Evolutionary conservation across 2,329 filamentous ascomycete genomes (phyloP).

Genomic region (Stagonosporopsis vannaccii): DNA sequence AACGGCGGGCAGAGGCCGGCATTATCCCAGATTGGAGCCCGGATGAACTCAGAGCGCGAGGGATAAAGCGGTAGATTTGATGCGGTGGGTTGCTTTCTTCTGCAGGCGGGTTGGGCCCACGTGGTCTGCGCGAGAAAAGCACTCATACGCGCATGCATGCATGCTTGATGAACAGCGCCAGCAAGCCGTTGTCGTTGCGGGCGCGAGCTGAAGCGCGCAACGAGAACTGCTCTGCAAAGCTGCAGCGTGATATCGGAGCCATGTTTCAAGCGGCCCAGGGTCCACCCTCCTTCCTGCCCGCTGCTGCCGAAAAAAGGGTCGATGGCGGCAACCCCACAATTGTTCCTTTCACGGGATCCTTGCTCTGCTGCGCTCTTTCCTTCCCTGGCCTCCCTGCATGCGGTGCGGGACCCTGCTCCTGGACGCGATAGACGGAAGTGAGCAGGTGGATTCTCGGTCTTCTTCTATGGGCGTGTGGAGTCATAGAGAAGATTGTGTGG

Average conservation of each 20-base stretch:
- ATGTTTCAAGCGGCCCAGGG: conserved; percentile 10
- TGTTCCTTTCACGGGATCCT: not conserved
- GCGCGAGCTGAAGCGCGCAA: not conserved
- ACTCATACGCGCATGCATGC: not conserved
- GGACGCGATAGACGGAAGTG: conserved; percentile 4
- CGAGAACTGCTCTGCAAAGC: not conserved
- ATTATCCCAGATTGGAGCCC: not conserved
- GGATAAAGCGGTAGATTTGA: not conserved
- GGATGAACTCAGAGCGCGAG: not conserved
- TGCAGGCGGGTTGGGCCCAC: not conserved
- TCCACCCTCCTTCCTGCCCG: not conserved
- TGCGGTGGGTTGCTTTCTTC: conserved; percentile 1
- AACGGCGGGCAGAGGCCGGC: conserved; percentile 4
- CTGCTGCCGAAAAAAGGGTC: not conserved
- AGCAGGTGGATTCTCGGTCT: not conserved
- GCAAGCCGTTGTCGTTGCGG: not conserved
- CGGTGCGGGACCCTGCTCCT: not conserved
- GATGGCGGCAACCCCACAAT: conserved; percentile 13
- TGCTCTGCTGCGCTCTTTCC: not conserved
- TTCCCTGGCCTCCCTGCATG: conserved; percentile 9
- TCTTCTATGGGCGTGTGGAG: not conserved
- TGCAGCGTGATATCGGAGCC: conserved; percentile 11
- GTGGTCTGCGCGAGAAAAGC: not conserved
- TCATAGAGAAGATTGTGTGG: conserved; percentile 1
- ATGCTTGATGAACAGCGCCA: no score